Percentiles rank a stretch among this genome's conserved stretches.
Evolutionary conservation across 2,329 filamentous ascomycete genomes (phyloP).

Genomic region (Neopestalotiopsis sp.): DNA sequence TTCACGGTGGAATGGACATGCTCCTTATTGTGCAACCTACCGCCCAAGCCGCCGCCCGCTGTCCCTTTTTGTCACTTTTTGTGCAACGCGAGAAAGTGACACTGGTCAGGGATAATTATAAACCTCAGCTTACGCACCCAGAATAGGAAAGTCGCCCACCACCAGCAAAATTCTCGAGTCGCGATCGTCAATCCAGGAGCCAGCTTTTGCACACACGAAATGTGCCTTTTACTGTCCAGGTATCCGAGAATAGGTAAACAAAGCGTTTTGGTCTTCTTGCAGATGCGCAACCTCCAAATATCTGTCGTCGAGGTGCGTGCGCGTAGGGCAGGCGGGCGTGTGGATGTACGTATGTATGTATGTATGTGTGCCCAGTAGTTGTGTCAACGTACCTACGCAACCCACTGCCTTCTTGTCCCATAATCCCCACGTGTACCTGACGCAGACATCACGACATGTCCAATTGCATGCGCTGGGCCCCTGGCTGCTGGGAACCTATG

Average conservation of each 20-base stretch:
- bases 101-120: neutral
- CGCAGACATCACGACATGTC: neutral
- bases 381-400: neutral
- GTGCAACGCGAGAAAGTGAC: neutral
- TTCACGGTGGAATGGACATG: neutral
- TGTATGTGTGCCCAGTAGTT: neutral
- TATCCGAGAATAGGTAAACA: neutral
- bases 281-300: neutral
- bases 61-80: neutral
- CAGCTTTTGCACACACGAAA: neutral
- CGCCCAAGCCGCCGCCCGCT: neutral
- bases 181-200: neutral
- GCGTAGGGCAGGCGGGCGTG: too few relatives aligned
- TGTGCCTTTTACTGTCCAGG: neutral
- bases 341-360: neutral
- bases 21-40: neutral
- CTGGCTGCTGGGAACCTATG: neutral
- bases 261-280: neutral
- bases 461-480: neutral
- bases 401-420: neutral
- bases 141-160: neutral
- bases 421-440: neutral
- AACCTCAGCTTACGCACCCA: neutral
- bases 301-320: too few relatives aligned
- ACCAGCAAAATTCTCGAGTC: neutral